A percentile compares a stretch with the other conserved stretches of the same genome.
Conservation (phyloP, 352 stramenopile genomes). For the Globisporangium solare region DNA sequence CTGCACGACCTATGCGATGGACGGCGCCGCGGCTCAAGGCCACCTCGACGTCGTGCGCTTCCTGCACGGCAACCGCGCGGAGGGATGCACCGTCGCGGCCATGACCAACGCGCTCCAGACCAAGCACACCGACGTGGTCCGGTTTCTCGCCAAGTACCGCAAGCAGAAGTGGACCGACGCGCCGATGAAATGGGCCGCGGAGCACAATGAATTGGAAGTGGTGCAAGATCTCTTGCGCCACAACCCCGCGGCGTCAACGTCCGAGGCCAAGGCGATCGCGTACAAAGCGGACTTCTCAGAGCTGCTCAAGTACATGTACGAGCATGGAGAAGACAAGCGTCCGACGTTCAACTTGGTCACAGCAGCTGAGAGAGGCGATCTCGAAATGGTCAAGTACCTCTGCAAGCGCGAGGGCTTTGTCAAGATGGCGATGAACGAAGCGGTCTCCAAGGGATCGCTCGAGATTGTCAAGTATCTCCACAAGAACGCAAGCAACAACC, state of each 20-base stretch:
- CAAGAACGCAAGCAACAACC: conserved; percentile 28
- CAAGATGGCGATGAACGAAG: conserved; percentile 48
- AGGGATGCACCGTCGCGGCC: conserved; percentile 38
- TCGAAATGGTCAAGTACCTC: conserved; percentile 52
- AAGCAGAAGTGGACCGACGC: conserved; percentile 37
- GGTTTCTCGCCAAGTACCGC: conserved; percentile 44
- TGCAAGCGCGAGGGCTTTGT: conserved; percentile 43
- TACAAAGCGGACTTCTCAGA: conserved; percentile 34
- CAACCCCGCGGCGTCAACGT: conserved; percentile 26
- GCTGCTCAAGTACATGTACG: conserved; percentile 55
- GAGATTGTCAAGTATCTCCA: conserved; percentile 50
- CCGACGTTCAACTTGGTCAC: conserved; percentile 40
- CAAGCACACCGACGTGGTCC: conserved; percentile 28
- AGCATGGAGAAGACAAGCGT: conserved; percentile 31
- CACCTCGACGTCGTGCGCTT: conserved; percentile 42
- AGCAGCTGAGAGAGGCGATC: conserved; percentile 31
- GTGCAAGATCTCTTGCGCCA: conserved; percentile 27
- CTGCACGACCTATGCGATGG: conserved; percentile 44
- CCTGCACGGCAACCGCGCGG: conserved; percentile 35
- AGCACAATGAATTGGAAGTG: conserved; percentile 28
- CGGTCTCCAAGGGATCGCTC: conserved; percentile 33
- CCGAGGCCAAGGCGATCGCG: conserved; percentile 42
- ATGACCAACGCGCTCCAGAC: conserved; percentile 30
- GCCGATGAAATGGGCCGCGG: conserved; percentile 30
- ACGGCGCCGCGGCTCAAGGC: conserved; percentile 27